phyloP scores from a whole-genome alignment of 306 rosid species.

The Gastrolobium bilobum region DNA sequence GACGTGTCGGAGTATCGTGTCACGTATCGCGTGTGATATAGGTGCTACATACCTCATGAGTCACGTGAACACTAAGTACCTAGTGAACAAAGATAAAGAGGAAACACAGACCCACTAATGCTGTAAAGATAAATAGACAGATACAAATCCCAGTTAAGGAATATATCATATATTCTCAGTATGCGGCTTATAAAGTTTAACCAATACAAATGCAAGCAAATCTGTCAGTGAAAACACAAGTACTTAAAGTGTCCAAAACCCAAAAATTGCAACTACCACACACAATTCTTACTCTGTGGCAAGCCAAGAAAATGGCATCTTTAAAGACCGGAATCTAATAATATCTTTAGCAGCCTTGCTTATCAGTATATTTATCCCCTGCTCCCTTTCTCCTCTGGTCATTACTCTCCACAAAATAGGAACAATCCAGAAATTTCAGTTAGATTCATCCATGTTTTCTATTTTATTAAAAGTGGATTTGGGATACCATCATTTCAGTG shows the following conservation, averaged over 20 bases:
- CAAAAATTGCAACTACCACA: background rate
- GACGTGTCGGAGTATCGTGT: too few relatives aligned
- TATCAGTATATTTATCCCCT: constrained; percentile 25
- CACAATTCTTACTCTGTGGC: constrained; percentile 42
- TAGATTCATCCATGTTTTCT: constrained; percentile 39
- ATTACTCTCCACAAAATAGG: constrained; percentile 41
- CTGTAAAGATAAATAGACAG: constrained; percentile 28
- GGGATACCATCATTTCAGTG: too few relatives aligned
- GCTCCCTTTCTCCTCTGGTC: constrained; percentile 11
- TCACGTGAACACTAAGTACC: constrained; percentile 9
- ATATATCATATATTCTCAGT: constrained; percentile 33
- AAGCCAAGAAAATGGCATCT: constrained; percentile 37
- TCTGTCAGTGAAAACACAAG: constrained; percentile 26
- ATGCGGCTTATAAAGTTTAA: constrained; percentile 6
- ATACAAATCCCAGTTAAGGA: constrained; percentile 19
- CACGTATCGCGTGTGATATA: too few relatives aligned
- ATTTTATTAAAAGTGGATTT: background rate
- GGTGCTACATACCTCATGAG: too few relatives aligned
- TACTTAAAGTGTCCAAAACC: constrained; percentile 29
- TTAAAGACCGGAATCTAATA: constrained; percentile 18
- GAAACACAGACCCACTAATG: background rate
- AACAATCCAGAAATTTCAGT: constrained; percentile 37
- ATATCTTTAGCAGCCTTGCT: constrained; percentile 30
- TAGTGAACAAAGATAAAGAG: background rate
- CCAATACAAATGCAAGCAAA: background rate